phyloP scores from a whole-genome alignment of 768 basidiomycete genomes.

The Lactifluus echinatus region DNA sequence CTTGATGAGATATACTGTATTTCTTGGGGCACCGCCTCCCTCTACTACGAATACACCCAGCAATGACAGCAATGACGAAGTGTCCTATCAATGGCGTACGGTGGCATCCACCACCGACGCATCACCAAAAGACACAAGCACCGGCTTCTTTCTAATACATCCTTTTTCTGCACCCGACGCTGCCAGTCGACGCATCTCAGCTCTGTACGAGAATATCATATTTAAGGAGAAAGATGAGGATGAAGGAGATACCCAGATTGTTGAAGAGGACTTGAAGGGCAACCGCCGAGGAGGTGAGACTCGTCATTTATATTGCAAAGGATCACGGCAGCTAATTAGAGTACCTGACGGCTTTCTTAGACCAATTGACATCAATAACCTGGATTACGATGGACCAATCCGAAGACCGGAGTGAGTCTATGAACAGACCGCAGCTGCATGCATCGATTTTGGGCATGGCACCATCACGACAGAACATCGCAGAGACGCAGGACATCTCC shows the following conservation, averaged over 20 bases:
- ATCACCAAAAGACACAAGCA: slow-evolving; percentile 20
- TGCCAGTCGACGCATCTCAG: slow-evolving; percentile 59
- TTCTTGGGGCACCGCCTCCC: slow-evolving; percentile 38
- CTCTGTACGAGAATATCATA: slow-evolving; percentile 64
- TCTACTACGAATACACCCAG: slow-evolving; percentile 30
- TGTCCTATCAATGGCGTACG: slow-evolving; percentile 39
- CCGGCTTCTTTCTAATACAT: slow-evolving; percentile 13
- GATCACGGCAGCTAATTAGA: no score
- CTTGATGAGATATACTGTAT: slow-evolving; percentile 36
- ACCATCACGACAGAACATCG: background rate
- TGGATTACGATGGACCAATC: slow-evolving; percentile 13
- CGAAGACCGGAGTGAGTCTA: background rate
- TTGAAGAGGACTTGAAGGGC: slow-evolving; percentile 7
- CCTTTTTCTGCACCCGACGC: slow-evolving; percentile 48
- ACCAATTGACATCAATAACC: slow-evolving; percentile 8
- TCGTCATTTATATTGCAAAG: no score
- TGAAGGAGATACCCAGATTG: slow-evolving; percentile 1
- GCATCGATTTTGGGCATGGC: slow-evolving; percentile 3
- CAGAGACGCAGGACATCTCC: slow-evolving; percentile 26
- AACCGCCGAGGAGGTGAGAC: background rate
- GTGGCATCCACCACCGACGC: slow-evolving; percentile 26
- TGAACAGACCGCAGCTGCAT: slow-evolving; percentile 6
- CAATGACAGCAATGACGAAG: slow-evolving; percentile 30
- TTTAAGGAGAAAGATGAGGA: slow-evolving; percentile 40
- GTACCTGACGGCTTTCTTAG: background rate